Base-by-base conservation (phyloP, 805 yeast species). In the Saccharomycopsis amapae region DNA sequence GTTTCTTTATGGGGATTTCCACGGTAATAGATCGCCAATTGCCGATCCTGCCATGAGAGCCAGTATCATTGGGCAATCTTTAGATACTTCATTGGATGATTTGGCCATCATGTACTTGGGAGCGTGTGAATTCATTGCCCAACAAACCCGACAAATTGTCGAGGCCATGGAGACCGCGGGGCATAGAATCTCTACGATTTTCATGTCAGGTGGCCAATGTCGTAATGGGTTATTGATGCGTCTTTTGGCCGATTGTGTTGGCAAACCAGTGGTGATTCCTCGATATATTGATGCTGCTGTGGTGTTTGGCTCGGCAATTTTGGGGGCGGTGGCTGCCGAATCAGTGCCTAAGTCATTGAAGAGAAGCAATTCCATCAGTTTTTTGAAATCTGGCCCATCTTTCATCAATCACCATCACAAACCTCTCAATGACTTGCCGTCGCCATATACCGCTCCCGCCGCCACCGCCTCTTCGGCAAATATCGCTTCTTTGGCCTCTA, bases 21-120 rank as follows among this genome's bases (percentile, higher is more conserved):
- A 89, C 62, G 98, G 98, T 35, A 93, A 93, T 67, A 73, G 98
- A 62, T 85, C 96, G 1, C 98, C 98, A n/a, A 81, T 93, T 55
- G 97, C 97, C 10, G 97, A 93, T 59, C 88, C 95, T 7, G 67
- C 72, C 47, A 93, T 93, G 98, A 75, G 84, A 47, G 97, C 97
- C 9, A 76, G 89, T 2, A 81, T 93, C 50, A 82, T 88, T 54
- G 98, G 98, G 2, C 88, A 85, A 58, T 78, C 90, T 2, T 86
- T 93, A 95, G 97, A 93, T 61, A 68, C 75, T 9, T 80, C 95
- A 0, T 68, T 93, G 35, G 86, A 88, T 56, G 86, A 85, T 51
- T 69, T 93, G 55, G 96, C 97, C 1, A 62, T 86, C 50, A 81
- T 79, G 55, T 93, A 93, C 60, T 73, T 89, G 41, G 97, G 85